phyloP scores from a whole-genome alignment of 495 filamentous ascomycete species.

The Pseudomonodictys pantanalensis region DNA sequence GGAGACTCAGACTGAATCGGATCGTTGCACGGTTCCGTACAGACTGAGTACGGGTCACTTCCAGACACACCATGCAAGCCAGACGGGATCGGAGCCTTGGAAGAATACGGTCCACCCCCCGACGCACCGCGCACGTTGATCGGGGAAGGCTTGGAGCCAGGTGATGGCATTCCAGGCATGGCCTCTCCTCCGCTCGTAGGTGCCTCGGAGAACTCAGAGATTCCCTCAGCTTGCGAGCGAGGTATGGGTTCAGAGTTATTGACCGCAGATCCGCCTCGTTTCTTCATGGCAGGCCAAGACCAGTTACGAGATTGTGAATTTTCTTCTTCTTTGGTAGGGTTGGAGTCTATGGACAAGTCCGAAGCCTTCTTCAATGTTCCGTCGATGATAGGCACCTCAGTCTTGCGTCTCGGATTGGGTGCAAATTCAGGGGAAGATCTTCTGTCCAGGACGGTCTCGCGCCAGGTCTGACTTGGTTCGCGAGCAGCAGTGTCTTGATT shows the following conservation, averaged over 20 bases:
- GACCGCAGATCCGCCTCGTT: not conserved
- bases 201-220: not conserved
- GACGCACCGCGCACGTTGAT: too few relatives aligned
- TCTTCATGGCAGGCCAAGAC: constrained; percentile 10
- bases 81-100: too few relatives aligned
- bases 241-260: not conserved
- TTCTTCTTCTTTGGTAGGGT: not conserved
- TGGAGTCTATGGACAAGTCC: not conserved
- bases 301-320: not conserved
- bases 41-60: too few relatives aligned
- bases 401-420: not conserved
- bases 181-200: too few relatives aligned
- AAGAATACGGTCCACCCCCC: too few relatives aligned
- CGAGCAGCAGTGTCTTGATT: not conserved
- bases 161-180: too few relatives aligned
- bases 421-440: not conserved
- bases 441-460: constrained; percentile 9
- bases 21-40: too few relatives aligned
- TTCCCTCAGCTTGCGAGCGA: not conserved
- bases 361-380: not conserved
- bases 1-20: too few relatives aligned
- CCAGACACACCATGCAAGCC: too few relatives aligned
- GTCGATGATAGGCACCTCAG: not conserved
- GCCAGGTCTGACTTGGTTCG: constrained; percentile 3
- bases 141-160: too few relatives aligned